Conservation (phyloP, 2,329 filamentous ascomycete genomes). For the Nothopassalora personata region DNA sequence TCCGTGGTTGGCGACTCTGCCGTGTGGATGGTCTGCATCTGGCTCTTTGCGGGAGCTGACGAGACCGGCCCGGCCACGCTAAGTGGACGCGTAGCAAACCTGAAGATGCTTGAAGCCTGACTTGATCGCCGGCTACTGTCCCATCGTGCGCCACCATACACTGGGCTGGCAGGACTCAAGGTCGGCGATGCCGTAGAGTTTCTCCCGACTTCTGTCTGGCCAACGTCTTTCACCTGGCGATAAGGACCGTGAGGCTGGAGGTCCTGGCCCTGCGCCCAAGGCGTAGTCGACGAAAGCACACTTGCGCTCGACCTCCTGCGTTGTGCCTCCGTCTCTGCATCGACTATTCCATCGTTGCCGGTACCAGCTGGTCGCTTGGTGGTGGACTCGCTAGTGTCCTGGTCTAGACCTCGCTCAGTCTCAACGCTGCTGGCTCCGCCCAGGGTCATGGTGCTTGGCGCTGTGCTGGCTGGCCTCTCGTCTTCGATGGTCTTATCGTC, state of each 20-base stretch:
- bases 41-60: conserved; percentile 5
- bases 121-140: conserved; percentile 19
- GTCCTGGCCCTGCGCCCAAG: conserved; percentile 14
- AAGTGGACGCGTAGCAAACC: conserved; percentile 24
- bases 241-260: conserved; percentile 21
- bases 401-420: background rate
- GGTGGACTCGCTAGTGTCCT: background rate
- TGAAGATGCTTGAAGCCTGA: conserved; percentile 14
- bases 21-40: conserved; percentile 4
- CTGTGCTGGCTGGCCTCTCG: conserved; percentile 5
- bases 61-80: conserved; percentile 17
- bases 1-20: conserved; percentile 7
- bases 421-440: conserved; percentile 6
- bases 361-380: conserved; percentile 12
- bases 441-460: background rate
- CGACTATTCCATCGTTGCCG: conserved; percentile 6
- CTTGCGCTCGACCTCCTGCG: conserved; percentile 22
- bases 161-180: conserved; percentile 2
- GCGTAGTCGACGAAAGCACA: conserved; percentile 13
- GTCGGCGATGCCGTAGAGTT: conserved; percentile 6
- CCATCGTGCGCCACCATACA: conserved; percentile 9
- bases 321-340: conserved; percentile 10
- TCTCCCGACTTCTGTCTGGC: conserved; percentile 17
- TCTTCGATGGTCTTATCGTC: conserved; percentile 9
- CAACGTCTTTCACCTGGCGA: conserved; percentile 21